Percentiles rank a stretch among this genome's conserved stretches.
These are phyloP conservation scores for Mycosphaerella sp. DNA, from an alignment of 2,329 filamentous ascomycete genomes.

Conservation along the genomic window DNA sequence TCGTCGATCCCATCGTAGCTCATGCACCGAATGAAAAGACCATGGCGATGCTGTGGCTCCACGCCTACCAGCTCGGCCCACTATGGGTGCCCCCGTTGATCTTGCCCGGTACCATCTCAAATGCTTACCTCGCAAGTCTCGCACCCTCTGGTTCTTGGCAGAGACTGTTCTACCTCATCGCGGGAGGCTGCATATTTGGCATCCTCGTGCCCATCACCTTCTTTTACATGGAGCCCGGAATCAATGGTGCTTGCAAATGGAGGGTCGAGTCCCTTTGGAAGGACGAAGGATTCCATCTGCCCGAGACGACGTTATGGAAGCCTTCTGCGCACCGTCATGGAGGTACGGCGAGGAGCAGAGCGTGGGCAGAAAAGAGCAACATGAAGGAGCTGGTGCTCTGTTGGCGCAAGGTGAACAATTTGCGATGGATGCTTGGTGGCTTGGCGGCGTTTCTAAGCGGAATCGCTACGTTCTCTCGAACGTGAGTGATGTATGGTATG, in stretches of 20 bases:
- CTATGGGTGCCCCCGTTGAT: slow-evolving; percentile 36
- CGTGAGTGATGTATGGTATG: not conserved
- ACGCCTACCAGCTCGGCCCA: slow-evolving; percentile 36
- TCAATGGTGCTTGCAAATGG: slow-evolving; percentile 38
- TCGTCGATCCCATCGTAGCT: slow-evolving; percentile 32
- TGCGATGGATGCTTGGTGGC: slow-evolving; percentile 22
- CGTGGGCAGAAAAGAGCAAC: slow-evolving; percentile 23
- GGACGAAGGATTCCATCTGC: slow-evolving; percentile 24
- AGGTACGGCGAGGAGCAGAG: slow-evolving; percentile 16
- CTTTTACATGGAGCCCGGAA: slow-evolving; percentile 36
- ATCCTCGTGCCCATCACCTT: slow-evolving; percentile 36
- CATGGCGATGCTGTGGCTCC: slow-evolving; percentile 37
- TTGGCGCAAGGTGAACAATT: slow-evolving; percentile 26
- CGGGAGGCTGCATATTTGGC: slow-evolving; percentile 26
- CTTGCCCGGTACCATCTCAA: slow-evolving; percentile 31
- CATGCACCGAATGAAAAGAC: slow-evolving; percentile 31
- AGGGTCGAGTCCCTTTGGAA: slow-evolving; percentile 33
- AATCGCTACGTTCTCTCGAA: slow-evolving; percentile 21
- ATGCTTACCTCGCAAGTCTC: slow-evolving; percentile 27
- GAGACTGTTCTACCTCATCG: slow-evolving; percentile 23
- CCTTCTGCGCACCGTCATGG: slow-evolving; percentile 26
- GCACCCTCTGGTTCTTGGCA: not conserved
- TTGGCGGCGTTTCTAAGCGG: slow-evolving; percentile 23
- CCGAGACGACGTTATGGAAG: slow-evolving; percentile 20
- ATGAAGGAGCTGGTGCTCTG: slow-evolving; percentile 26